Base-by-base conservation (phyloP, 768 basidiomycete species). In the Leccinum truebloodii region DNA sequence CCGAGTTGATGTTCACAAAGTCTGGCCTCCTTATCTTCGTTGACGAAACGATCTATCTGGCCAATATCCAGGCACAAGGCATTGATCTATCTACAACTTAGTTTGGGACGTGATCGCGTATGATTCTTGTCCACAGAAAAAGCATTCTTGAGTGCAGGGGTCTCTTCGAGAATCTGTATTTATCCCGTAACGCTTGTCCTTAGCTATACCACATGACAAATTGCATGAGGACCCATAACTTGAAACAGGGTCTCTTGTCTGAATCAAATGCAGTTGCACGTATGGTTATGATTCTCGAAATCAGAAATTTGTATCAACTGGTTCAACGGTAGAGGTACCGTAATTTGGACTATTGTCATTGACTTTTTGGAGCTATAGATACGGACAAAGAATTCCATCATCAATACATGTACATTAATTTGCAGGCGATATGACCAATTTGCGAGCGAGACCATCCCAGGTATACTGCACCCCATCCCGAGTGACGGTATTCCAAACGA, bases 1-100 rank as follows among this genome's bases (percentile, higher is more conserved):
- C 79, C 22, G 76, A 81, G 69, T 59, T 79, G 65, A 73, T 76
- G 0, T 81, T 81, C 63, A 80, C 79, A 1, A 67, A 74, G 14
- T 75, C 78, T 32, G 72, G 75, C 2, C 69, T 81, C 7, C 69
- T 80, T 28, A 75, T 81, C 57, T 60, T 80, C 18, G 67, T 67
- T 1, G 81, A 81, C 56, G 76, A 79, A 41, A 62, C 59, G 35
- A 69, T 81, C 18, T 77, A 75, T 65, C 64, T 79, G 16, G 78
- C 71, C 8, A 63, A 78, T 24, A 73, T 81, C 18, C 62, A 62
- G 22, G 75, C 75, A 5, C 67, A 66, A 52, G 77, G 70, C 18
- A 67, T 64, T 5, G 52, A 69, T 20, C 53, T 72, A 46, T 4
- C 61, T 16, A 52, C 48, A 6, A 10, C 54, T 14, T 69, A 59